A percentile compares a stretch with the other conserved stretches of the same genome.
Conservation (phyloP, 2,329 filamentous ascomycete species). For the Botryotinia globosa region DNA sequence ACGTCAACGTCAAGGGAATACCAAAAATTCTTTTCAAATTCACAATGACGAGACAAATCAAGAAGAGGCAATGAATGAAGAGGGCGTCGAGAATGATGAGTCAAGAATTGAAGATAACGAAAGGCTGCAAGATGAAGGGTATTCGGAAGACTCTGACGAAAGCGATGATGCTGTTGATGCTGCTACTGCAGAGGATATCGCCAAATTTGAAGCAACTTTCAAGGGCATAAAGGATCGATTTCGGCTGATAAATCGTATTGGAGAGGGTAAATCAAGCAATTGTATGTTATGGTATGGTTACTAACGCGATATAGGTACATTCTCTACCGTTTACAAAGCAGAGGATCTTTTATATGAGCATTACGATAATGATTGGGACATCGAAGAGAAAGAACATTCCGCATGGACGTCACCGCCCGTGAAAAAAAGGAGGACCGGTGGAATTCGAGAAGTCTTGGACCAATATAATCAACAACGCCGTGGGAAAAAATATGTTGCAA, state of each 20-base stretch:
- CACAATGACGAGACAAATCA: slow-evolving; percentile 41
- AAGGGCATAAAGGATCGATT: slow-evolving; percentile 80
- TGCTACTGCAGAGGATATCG: slow-evolving; percentile 79
- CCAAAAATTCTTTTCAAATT: slow-evolving; percentile 40
- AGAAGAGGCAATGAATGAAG: slow-evolving; percentile 37
- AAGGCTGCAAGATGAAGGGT: slow-evolving; percentile 42
- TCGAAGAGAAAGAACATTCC: slow-evolving; percentile 60
- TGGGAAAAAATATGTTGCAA: slow-evolving; percentile 78
- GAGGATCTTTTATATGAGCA: slow-evolving; percentile 84
- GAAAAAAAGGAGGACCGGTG: slow-evolving; percentile 50
- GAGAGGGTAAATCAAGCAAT: slow-evolving; percentile 65
- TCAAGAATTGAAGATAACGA: slow-evolving; percentile 29
- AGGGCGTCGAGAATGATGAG: slow-evolving; percentile 39
- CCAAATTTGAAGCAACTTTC: slow-evolving; percentile 76
- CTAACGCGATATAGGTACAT: slow-evolving; percentile 65
- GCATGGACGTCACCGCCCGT: slow-evolving; percentile 69
- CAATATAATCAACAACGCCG: slow-evolving; percentile 42
- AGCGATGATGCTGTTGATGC: slow-evolving; percentile 61
- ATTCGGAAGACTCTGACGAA: slow-evolving; percentile 52
- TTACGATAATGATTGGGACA: slow-evolving; percentile 85
- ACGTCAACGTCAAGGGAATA: slow-evolving; percentile 31
- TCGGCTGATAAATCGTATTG: slow-evolving; percentile 91
- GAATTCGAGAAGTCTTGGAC: slow-evolving; percentile 32
- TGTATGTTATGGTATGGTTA: neutral
- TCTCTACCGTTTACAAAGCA: slow-evolving; percentile 98